These are phyloP conservation scores for Pleurotus salmoneostramineus DNA, from an alignment of 768 basidiomycete species.

Conservation along the genomic window DNA sequence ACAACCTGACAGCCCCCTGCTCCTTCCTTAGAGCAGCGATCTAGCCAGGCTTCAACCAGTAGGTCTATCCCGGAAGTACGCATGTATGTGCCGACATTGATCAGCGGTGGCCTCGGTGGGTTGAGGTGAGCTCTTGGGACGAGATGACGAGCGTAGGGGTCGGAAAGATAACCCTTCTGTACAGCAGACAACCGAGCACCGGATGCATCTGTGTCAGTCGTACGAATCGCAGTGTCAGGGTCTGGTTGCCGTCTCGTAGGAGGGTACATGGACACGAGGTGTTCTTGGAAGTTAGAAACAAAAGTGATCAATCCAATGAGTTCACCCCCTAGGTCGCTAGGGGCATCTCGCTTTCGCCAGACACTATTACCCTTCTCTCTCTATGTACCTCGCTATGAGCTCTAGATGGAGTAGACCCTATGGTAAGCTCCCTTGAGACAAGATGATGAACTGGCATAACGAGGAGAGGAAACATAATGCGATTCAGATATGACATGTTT, in stretches of 20 bases:
- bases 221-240: conserved; percentile 60
- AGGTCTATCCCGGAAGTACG: conserved; percentile 77
- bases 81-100: conserved; percentile 93
- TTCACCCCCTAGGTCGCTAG: no score
- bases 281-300: no score
- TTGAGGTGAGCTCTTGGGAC: conserved; percentile 63
- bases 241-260: conserved; percentile 27
- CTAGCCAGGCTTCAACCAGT: conserved; percentile 66
- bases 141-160: conserved; percentile 68
- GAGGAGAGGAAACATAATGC: no score
- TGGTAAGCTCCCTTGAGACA: no score
- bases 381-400: no score
- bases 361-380: no score
- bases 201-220: conserved; percentile 81
- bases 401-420: no score
- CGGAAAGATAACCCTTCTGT: conserved; percentile 71
- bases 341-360: no score
- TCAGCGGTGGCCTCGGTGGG: conserved; percentile 75
- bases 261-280: conserved; percentile 18
- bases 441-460: no score
- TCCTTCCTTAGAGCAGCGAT: conserved; percentile 34
- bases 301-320: no score
- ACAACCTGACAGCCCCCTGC: conserved; percentile 72
- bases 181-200: conserved; percentile 85
- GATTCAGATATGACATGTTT: no score